phyloP scores from a whole-genome alignment of 2,329 filamentous ascomycete species.

The Fusarium pseudocircinatum region DNA sequence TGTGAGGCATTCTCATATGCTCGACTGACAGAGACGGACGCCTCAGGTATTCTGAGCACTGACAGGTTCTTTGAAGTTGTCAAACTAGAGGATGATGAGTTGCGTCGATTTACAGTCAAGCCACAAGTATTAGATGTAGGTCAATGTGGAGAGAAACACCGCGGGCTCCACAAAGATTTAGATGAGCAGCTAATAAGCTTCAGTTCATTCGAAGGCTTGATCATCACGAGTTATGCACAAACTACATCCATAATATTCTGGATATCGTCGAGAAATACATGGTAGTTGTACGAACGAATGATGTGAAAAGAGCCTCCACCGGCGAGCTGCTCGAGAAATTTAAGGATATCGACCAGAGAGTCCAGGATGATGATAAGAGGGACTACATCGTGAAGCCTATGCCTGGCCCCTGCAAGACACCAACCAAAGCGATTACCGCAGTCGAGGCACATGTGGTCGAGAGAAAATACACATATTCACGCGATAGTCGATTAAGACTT shows the following conservation, averaged over 20 bases:
- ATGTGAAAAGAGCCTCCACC: not conserved
- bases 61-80: not conserved
- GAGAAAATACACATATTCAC: not conserved
- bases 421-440: not conserved
- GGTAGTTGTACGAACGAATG: not conserved
- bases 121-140: not conserved
- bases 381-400: not conserved
- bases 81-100: not conserved
- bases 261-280: not conserved
- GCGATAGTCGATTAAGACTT: not conserved
- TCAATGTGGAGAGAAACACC: no score
- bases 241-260: not conserved
- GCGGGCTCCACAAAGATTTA: not conserved
- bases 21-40: not conserved
- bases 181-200: not conserved
- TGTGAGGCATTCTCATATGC: not conserved
- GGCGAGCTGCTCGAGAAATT: not conserved
- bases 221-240: not conserved
- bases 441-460: not conserved
- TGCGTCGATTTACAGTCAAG: not conserved
- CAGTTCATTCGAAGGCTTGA: not conserved
- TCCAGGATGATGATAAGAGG: not conserved
- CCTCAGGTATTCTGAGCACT: not conserved
- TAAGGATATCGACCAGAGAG: not conserved
- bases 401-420: not conserved